Base-by-base conservation (phyloP, 176 grass and related monocot species). In the Tillandsia fasciculata region DNA sequence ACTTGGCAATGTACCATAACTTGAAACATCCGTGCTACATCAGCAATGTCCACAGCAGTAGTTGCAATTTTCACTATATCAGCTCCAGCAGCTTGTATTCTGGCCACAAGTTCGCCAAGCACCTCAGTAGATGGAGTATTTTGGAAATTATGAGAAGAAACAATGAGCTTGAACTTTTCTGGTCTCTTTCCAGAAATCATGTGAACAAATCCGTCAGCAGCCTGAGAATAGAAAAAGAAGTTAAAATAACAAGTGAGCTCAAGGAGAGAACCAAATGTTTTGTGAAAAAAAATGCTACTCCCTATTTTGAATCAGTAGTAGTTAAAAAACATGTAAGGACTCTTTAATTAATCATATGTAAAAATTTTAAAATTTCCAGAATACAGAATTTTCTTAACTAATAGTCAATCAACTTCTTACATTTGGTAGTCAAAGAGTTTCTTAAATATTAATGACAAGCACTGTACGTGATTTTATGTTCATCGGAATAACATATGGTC, bases 61-160 rank as follows among this genome's bases (percentile, higher is more conserved):
- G 91, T 96, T 78, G 83, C 74, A 69, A 96, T 91, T 80, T 96
- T 96, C 57, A 96, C 91, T 22, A 96, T 91, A 68, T 96, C 94
- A 73, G 94, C 94, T 51, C 87, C 94, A 22, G 82, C 80, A 70
- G 74, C 86, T 81, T 86, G 84, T 68, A 90, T 99, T 75, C 81
- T 83, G 23, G 86, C 80, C n/a, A 85, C 67, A 76, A 99, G 74
- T 70, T 66, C 73, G 48, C 66, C 78, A 69, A 99, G 82, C 65
- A 88, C 94, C 72, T 90, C 80, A 47, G 76, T 52, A 1, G 89
- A 93, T 51, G 94, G 94, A 58, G 94, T 99, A 12, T 52, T 86
- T 68, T 99, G 80, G 47, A 63, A 99, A 75, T 99, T 99, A 80
- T 99, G 94, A 64, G 89, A 89, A 68, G 93, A 96, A 79, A 96